These are phyloP conservation scores for Colletotrichum eremochloae DNA, from an alignment of 2,329 filamentous ascomycete genomes.

Conservation along the genomic window DNA sequence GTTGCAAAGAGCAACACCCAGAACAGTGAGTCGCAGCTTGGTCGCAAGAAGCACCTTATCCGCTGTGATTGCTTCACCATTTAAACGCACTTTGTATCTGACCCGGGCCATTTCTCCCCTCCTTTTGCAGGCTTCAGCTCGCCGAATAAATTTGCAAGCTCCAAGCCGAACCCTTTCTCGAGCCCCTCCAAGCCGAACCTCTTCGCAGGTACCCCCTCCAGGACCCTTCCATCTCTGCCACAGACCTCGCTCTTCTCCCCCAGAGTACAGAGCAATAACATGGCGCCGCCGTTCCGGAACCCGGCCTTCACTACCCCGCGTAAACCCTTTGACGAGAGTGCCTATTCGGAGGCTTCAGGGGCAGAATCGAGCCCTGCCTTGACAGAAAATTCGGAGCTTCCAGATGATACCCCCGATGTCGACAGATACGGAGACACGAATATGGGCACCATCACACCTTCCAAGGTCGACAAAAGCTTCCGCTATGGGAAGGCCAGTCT, in stretches of 20 bases:
- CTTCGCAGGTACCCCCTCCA: conserved; percentile 55
- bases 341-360: conserved; percentile 68
- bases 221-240: conserved; percentile 55
- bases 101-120: not conserved
- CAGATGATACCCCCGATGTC: conserved; percentile 66
- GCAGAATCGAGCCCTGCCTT: conserved; percentile 72
- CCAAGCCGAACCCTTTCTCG: conserved; percentile 53
- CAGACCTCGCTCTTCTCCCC: conserved; percentile 63
- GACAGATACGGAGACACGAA: conserved; percentile 60
- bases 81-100: conserved; percentile 1
- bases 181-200: conserved; percentile 45
- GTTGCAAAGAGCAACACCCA: conserved; percentile 57
- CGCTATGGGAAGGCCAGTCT: conserved; percentile 58
- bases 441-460: conserved; percentile 62
- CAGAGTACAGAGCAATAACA: conserved; percentile 55
- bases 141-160: conserved; percentile 51
- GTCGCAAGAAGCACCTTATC: not conserved
- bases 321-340: conserved; percentile 66
- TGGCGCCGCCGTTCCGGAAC: conserved; percentile 70
- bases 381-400: conserved; percentile 68
- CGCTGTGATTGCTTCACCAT: no score
- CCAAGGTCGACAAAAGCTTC: conserved; percentile 60
- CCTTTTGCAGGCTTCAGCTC: conserved; percentile 53
- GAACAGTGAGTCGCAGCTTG: conserved; percentile 53
- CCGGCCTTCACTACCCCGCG: conserved; percentile 75